Evolutionary conservation across 306 rosid species (phyloP), one percentile per base, ranked within the genome.

Genomic region (Alnus glutinosa): DNA sequence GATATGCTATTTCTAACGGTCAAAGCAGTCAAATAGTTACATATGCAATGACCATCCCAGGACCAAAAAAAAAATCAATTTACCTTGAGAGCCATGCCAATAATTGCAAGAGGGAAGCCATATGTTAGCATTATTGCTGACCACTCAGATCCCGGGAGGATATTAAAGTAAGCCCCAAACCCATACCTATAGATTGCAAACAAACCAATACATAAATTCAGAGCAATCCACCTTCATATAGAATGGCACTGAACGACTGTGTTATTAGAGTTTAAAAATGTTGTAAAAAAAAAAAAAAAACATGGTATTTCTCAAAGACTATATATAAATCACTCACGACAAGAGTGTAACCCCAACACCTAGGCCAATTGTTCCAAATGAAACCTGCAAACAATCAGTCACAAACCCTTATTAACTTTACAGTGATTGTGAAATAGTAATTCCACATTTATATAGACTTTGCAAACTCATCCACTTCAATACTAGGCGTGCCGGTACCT

Each of bases 81-180:
- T 80, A 95, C 99, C 99, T 95, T 93, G 73, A 95, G 92, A 75
- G 99, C 99, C 99, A 95, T 95, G 63, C 99, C 99, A 82, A 95
- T 95, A 83, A 95, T 91, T 70, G 98, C 94, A 83, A 95, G 99
- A 81, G 99, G 99, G 77, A 95, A 95, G 71, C 98, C 99, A 83
- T 95, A 95, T 13, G 99, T 95, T 78, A 93, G 83, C 99, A 95
- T 95, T 55, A 95, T 2, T 50, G 98, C 98, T 19, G 99, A 95
- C 99, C 99, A 95, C 88, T 90, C 99, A 42, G 99, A 93, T 70
- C 98, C 99, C 0, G 99, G 99, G 47, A 93, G 90, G 75, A 93
- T 51, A 82, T 90, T 95, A 79, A 95, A 95, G 74, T 95, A 95
- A 51, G 99, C 98, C 63, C 99, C 99, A 73, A 95, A 95, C 61